Percentiles rank a stretch among this genome's conserved stretches.
phyloP scores from a whole-genome alignment of 2,329 filamentous ascomycete species.

The Talaromyces piceae region DNA sequence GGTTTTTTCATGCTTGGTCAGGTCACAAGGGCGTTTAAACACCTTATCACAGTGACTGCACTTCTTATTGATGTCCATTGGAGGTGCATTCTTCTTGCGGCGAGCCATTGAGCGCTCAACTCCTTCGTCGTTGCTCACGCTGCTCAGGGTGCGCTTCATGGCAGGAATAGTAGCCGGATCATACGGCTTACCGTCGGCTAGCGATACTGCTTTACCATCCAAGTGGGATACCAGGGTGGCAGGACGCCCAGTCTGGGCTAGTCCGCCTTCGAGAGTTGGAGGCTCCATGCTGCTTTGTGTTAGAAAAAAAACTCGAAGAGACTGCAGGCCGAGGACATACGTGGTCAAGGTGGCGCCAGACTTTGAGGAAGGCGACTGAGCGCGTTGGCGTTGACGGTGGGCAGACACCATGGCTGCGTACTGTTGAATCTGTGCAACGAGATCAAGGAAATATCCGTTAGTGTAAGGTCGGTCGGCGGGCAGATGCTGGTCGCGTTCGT shows the following conservation, averaged over 20 bases:
- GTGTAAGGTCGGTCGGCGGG: slow-evolving; percentile 84
- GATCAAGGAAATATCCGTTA: slow-evolving; percentile 93
- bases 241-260: slow-evolving; percentile 72
- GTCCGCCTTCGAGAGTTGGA: slow-evolving; percentile 72
- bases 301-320: slow-evolving; percentile 10
- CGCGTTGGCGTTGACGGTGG: slow-evolving; percentile 59
- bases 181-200: slow-evolving; percentile 62
- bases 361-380: slow-evolving; percentile 47
- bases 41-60: slow-evolving; percentile 83
- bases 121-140: slow-evolving; percentile 64
- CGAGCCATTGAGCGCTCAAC: slow-evolving; percentile 91
- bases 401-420: slow-evolving; percentile 80
- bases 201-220: slow-evolving; percentile 70
- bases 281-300: slow-evolving; percentile 52
- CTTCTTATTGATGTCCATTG: slow-evolving; percentile 73
- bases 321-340: background rate
- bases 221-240: slow-evolving; percentile 77
- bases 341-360: slow-evolving; percentile 34
- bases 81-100: slow-evolving; percentile 84
- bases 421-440: slow-evolving; percentile 84
- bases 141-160: slow-evolving; percentile 47
- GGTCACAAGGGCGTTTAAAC: slow-evolving; percentile 93
- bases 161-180: slow-evolving; percentile 36
- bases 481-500: slow-evolving; percentile 77
- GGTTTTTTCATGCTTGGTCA: slow-evolving; percentile 97